Evolutionary conservation across 805 yeast genomes (phyloP).

Genomic region (Teunomyces stri): DNA sequence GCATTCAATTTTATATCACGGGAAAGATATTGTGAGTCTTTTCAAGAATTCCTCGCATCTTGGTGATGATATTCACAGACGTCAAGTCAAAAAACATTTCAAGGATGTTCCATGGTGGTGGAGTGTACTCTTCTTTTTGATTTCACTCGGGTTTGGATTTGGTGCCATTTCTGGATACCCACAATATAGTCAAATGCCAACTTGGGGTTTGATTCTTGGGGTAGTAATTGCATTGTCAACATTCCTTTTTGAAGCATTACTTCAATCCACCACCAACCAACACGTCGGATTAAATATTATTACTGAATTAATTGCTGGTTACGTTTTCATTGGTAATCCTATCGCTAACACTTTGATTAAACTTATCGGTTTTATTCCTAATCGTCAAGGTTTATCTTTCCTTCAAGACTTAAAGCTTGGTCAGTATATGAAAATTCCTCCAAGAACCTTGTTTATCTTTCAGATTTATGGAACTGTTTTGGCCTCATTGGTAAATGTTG

Average conservation of each 20-base stretch:
- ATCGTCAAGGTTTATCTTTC: slow-evolving; percentile 18
- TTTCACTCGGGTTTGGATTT: slow-evolving; percentile 15
- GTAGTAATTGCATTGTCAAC: slow-evolving; percentile 13
- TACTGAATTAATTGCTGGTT: slow-evolving; percentile 19
- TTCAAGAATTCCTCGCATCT: slow-evolving; percentile 14
- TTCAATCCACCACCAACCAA: slow-evolving; percentile 19
- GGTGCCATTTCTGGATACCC: slow-evolving; percentile 15
- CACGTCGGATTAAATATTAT: slow-evolving; percentile 19
- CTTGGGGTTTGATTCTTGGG: slow-evolving; percentile 17
- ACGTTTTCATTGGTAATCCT: slow-evolving; percentile 17
- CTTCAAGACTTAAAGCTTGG: slow-evolving; percentile 18
- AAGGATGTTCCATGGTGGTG: slow-evolving; percentile 22
- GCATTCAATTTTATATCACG: slow-evolving; percentile 18
- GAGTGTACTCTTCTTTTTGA: slow-evolving; percentile 23
- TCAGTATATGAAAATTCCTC: slow-evolving; percentile 20
- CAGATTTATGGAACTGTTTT: slow-evolving; percentile 18
- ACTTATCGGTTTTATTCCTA: slow-evolving; percentile 18
- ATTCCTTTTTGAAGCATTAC: slow-evolving; percentile 17
- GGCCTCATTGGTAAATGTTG: slow-evolving; percentile 22
- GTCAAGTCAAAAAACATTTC: slow-evolving; percentile 17
- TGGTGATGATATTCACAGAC: slow-evolving; percentile 20
- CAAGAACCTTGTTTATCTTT: slow-evolving; percentile 15
- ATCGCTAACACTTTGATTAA: slow-evolving; percentile 19
- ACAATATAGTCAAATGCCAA: slow-evolving; percentile 16
- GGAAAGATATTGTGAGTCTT: slow-evolving; percentile 15